Evolutionary conservation across 2,329 filamentous ascomycete genomes (phyloP), one percentile per base, ranked within the genome.

Genomic region (Colletotrichum sp.): DNA sequence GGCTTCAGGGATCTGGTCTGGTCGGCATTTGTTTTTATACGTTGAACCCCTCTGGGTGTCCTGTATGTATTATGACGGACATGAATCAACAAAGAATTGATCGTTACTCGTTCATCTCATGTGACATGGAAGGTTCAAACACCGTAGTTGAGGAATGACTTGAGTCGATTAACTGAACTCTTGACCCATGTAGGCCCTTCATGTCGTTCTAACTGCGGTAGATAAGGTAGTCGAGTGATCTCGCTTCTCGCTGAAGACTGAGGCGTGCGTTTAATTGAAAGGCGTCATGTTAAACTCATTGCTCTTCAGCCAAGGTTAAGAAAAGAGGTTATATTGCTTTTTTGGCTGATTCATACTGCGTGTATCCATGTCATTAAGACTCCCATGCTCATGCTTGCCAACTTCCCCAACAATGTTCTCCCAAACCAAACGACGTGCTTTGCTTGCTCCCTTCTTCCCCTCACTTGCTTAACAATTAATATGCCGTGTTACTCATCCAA

Each of bases 11-110:
- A 36, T 68, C 43, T 69, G 74, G 70, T 71, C 68, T 71, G 34
- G 21, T 64, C 30, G 57, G 43, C 61, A n/a, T 52, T 52, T 52
- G 43, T 52, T 52, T 52, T 52, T 52, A 52, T 52, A 52, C n/a
- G 72, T 74, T 74, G 67, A 70, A 21, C 16, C 57, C 57, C 30
- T 21, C 15, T 15, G 59, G 36, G 36, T 55, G 59, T 65, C 67
- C 67, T 69, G 74, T 74, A 72, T 59, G 75, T 78, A 75, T 78
- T 78, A 77, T 72, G 77, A 78, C 48, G 72, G 75, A 72, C 77
- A 78, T 77, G 77, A 75, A 77, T 73, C 59, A 69, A 74, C 65
- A 74, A 67, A 63, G 34, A 60, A 26, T 60, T 67, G 66, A 68
- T 75, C 36, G 34, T 61, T 60, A 67, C n/a, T 15, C 9, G n/a